Evolutionary conservation across 2,329 filamentous ascomycete species (phyloP).

Genomic region (Graphilbum fragrans): DNA sequence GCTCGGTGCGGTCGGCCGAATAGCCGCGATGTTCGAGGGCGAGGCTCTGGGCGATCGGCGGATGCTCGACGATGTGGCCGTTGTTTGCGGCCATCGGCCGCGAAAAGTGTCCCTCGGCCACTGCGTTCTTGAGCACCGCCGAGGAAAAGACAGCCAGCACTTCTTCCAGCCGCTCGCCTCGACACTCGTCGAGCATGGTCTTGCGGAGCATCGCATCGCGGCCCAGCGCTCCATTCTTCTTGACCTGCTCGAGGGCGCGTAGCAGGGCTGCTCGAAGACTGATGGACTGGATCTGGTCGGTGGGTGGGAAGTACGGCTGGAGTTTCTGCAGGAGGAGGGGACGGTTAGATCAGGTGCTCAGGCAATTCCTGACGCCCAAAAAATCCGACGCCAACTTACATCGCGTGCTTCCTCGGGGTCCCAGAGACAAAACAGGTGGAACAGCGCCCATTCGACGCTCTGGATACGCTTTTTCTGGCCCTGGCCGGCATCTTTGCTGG

Average conservation of each 20-base stretch:
- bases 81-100: not conserved
- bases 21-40: slow-evolving; percentile 49
- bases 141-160: slow-evolving; percentile 75
- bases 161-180: slow-evolving; percentile 81
- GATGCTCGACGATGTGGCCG: slow-evolving; percentile 18
- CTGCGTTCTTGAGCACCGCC: slow-evolving; percentile 60
- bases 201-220: slow-evolving; percentile 74
- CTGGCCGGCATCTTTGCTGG: slow-evolving; percentile 49
- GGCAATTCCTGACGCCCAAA: not conserved
- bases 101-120: slow-evolving; percentile 24
- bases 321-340: slow-evolving; percentile 52
- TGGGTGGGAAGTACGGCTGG: slow-evolving; percentile 78
- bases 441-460: slow-evolving; percentile 83
- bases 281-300: slow-evolving; percentile 80
- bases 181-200: slow-evolving; percentile 95
- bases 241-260: slow-evolving; percentile 68
- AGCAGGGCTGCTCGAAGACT: slow-evolving; percentile 80
- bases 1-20: slow-evolving; percentile 36
- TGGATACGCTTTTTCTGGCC: slow-evolving; percentile 75
- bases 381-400: slow-evolving; percentile 30
- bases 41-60: slow-evolving; percentile 39
- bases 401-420: slow-evolving; percentile 63
- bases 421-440: slow-evolving; percentile 74
- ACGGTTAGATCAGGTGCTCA: not conserved
- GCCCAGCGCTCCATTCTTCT: slow-evolving; percentile 75